Percentiles rank a stretch among this genome's conserved stretches.
Evolutionary conservation across 2,329 filamentous ascomycete genomes (phyloP).

Genomic region (Aspergillus ochraceoroseus): DNA sequence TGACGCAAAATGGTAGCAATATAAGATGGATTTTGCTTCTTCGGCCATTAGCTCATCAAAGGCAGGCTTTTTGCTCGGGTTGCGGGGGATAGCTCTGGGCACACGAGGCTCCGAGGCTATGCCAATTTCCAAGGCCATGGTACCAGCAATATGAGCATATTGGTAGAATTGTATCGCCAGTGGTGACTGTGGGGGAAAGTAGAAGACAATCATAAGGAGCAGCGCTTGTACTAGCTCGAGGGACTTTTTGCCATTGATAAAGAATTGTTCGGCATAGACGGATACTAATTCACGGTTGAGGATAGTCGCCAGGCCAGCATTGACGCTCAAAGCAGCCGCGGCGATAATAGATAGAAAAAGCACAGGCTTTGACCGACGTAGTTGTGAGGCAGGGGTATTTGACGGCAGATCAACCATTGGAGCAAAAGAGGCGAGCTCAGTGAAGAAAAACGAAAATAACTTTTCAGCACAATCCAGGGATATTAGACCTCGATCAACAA

Average conservation of each 20-base stretch:
- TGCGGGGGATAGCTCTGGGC: slow-evolving; percentile 19
- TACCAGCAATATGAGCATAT: slow-evolving; percentile 50
- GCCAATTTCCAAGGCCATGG: slow-evolving; percentile 48
- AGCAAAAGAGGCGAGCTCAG: slow-evolving; percentile 29
- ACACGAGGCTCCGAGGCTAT: slow-evolving; percentile 32
- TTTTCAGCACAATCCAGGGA: slow-evolving; percentile 32
- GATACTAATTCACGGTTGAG: slow-evolving; percentile 49
- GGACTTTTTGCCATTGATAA: slow-evolving; percentile 49
- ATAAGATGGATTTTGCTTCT: slow-evolving; percentile 33
- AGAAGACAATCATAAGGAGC: slow-evolving; percentile 48
- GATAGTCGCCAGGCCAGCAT: slow-evolving; percentile 41
- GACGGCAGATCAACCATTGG: slow-evolving; percentile 30
- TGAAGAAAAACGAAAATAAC: slow-evolving; percentile 31
- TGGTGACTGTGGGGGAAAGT: slow-evolving; percentile 47
- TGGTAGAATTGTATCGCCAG: slow-evolving; percentile 50
- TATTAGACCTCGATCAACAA: slow-evolving; percentile 33
- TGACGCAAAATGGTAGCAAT: slow-evolving; percentile 35
- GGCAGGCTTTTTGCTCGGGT: slow-evolving; percentile 8
- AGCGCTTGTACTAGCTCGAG: slow-evolving; percentile 51
- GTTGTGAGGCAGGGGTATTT: slow-evolving; percentile 28
- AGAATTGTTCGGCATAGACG: slow-evolving; percentile 47
- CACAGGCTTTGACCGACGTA: slow-evolving; percentile 51
- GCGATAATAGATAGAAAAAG: slow-evolving; percentile 69
- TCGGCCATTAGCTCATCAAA: slow-evolving; percentile 33
- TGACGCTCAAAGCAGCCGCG: slow-evolving; percentile 56